Evolutionary conservation across 495 filamentous ascomycete species (phyloP).

Genomic region (Bacidia rubella): DNA sequence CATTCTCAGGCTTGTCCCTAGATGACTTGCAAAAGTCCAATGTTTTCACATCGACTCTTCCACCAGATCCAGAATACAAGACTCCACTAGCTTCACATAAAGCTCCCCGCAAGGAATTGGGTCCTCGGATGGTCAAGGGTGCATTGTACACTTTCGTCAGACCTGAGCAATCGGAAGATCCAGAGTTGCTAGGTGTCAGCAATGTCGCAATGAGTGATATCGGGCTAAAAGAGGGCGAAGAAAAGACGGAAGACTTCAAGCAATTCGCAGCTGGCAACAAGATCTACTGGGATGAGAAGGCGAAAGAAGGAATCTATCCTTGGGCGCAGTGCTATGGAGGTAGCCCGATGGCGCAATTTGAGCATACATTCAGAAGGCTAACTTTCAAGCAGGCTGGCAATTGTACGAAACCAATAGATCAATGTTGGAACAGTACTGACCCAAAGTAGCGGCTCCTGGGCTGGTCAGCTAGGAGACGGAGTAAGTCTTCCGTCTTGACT

Average conservation of each 20-base stretch:
- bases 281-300: conserved; percentile 41
- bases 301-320: conserved; percentile 64
- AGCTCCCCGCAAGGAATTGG: conserved; percentile 60
- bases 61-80: conserved; percentile 64
- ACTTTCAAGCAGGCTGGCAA: conserved; percentile 34
- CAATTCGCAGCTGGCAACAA: conserved; percentile 67
- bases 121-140: conserved; percentile 69
- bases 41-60: conserved; percentile 66
- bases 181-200: conserved; percentile 71
- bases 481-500: conserved; percentile 18
- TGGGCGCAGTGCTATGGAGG: conserved; percentile 99
- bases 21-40: conserved; percentile 72
- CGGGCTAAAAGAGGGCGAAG: conserved; percentile 52
- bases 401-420: conserved; percentile 27
- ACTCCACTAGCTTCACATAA: conserved; percentile 68
- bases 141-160: conserved; percentile 86
- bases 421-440: neutral
- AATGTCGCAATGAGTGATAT: conserved; percentile 64
- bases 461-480: conserved; percentile 89
- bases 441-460: conserved; percentile 57
- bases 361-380: neutral
- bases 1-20: conserved; percentile 32
- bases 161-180: conserved; percentile 52
- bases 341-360: conserved; percentile 11
- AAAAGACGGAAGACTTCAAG: conserved; percentile 60